Percentiles rank a stretch among this genome's conserved stretches.
phyloP scores from a whole-genome alignment of 139 green algal species.

The Pycnococcus provasolii region DNA sequence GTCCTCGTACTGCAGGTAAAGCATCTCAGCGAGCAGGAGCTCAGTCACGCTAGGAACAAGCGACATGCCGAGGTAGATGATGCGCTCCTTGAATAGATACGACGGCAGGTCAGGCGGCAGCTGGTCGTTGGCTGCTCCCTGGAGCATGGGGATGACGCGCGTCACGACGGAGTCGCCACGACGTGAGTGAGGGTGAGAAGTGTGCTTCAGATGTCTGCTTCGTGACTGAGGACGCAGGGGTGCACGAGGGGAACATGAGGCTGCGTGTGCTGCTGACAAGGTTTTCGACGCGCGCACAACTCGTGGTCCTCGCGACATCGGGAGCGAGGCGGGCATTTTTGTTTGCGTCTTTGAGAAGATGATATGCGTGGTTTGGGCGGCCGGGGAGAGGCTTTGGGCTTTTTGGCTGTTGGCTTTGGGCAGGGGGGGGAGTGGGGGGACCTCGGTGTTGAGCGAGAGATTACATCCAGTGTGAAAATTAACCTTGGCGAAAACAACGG shows the following conservation, averaged over 20 bases:
- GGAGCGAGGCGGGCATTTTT: no score
- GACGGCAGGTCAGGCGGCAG: constrained; percentile 91
- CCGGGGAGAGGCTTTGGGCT: no score
- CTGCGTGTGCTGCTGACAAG: not conserved
- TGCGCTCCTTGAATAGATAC: constrained; percentile 94
- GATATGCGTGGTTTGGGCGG: no score
- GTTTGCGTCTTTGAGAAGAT: no score
- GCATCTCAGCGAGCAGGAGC: constrained; percentile 73
- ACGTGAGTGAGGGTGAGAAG: no score
- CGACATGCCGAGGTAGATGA: constrained; percentile 93
- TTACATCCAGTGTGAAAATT: no score
- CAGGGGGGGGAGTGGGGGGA: no score
- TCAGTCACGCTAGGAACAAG: constrained; percentile 80
- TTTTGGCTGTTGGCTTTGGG: no score
- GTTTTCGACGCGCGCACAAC: not conserved
- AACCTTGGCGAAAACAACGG: no score
- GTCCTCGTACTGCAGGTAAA: constrained; percentile 79
- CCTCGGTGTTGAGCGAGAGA: no score
- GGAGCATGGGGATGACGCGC: constrained; percentile 50
- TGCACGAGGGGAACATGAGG: not conserved
- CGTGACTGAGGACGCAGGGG: no score
- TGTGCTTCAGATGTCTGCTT: not conserved
- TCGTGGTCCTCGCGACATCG: not conserved
- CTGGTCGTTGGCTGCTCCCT: constrained; percentile 63
- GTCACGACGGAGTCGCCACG: no score